These are phyloP conservation scores for Populus ilicifolia DNA, from an alignment of 345 rosid species.

Conservation along the genomic window DNA sequence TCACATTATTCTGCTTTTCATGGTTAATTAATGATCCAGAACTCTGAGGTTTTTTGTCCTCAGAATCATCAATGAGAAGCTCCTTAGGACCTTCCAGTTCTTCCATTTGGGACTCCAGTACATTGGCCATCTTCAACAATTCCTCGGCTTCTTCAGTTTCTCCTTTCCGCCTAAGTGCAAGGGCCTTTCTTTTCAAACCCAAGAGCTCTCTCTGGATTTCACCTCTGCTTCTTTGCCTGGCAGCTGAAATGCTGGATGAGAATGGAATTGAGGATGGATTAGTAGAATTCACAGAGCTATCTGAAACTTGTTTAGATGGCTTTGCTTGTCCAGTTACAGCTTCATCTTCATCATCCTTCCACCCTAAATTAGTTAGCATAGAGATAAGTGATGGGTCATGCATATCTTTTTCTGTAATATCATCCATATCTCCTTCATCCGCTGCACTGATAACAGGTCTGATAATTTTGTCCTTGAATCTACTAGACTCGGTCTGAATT, in stretches of 20 bases:
- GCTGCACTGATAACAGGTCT: constrained; percentile 19
- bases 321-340: constrained; percentile 17
- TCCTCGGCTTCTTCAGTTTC: constrained; percentile 53
- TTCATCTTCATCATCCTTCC: constrained; percentile 49
- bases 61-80: constrained; percentile 20
- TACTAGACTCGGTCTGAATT: constrained; percentile 23
- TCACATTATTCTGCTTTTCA: constrained; percentile 17
- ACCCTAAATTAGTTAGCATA: constrained; percentile 51
- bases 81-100: constrained; percentile 37
- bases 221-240: constrained; percentile 38
- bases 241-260: constrained; percentile 13
- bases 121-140: constrained; percentile 39
- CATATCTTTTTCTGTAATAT: constrained; percentile 57
- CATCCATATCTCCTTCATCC: constrained; percentile 36
- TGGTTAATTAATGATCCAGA: constrained; percentile 13
- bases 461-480: constrained; percentile 15
- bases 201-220: constrained; percentile 58
- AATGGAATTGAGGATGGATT: constrained; percentile 6
- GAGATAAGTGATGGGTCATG: constrained; percentile 49
- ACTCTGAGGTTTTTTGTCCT: constrained; percentile 14
- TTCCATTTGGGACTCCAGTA: constrained; percentile 50
- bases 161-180: constrained; percentile 53
- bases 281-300: constrained; percentile 25
- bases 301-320: constrained; percentile 21
- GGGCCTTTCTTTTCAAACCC: constrained; percentile 57